Conservation (phyloP, 1,284 basidiomycete genomes). For the Coniferiporia sulphurascens region DNA sequence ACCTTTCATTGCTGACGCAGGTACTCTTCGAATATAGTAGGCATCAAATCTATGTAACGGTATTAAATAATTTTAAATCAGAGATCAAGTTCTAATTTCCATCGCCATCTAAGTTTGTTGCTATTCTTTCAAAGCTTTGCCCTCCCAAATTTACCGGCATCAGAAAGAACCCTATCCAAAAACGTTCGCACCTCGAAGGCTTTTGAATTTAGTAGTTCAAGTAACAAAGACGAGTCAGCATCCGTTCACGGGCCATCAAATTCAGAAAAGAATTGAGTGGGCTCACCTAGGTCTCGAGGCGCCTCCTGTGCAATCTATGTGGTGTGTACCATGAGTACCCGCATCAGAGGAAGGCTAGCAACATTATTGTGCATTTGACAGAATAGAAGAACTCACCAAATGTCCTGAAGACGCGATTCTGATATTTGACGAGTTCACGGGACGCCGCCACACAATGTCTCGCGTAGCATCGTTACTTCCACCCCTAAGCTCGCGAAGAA, state of each 20-base stretch:
- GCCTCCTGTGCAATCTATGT: conserved; percentile 25
- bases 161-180: neutral
- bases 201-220: neutral
- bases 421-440: conserved; percentile 53
- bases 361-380: neutral
- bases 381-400: conserved; percentile 38
- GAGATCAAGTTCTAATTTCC: too few species aligned
- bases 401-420: conserved; percentile 53
- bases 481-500: conserved; percentile 26
- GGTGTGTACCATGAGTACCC: conserved; percentile 6
- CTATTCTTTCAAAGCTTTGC: neutral
- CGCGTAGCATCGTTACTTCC: conserved; percentile 35
- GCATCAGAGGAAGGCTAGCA: neutral
- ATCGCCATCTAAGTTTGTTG: too few species aligned
- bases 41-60: too few species aligned
- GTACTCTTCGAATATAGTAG: too few species aligned
- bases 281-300: conserved; percentile 27
- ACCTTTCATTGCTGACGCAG: too few species aligned
- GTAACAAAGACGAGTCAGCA: neutral
- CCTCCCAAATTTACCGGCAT: neutral
- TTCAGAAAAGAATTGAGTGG: neutral
- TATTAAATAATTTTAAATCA: too few species aligned
- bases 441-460: conserved; percentile 55
- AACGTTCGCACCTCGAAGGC: conserved; percentile 10
- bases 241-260: neutral